Evolutionary conservation across 768 basidiomycete genomes (phyloP).

Genomic region (Hebeloma cylindrosporum): DNA sequence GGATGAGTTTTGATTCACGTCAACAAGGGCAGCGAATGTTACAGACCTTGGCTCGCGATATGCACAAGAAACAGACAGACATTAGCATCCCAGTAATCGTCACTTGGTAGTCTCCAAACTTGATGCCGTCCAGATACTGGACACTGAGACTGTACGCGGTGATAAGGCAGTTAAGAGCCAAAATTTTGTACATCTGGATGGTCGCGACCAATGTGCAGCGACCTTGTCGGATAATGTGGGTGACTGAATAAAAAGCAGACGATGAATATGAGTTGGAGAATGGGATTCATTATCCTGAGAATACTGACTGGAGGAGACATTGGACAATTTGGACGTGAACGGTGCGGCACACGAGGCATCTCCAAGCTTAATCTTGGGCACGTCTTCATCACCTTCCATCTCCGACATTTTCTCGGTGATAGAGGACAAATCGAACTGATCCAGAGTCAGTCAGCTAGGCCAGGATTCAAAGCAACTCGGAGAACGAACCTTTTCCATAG

Average conservation of each 20-base stretch:
- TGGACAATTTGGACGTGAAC: slow-evolving; percentile 97
- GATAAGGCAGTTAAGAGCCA: slow-evolving; percentile 96
- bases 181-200: slow-evolving; percentile 99
- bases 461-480: neutral
- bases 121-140: slow-evolving; percentile 97
- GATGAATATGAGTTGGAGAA: neutral
- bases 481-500: slow-evolving; percentile 79
- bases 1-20: too few species aligned
- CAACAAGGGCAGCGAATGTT: neutral
- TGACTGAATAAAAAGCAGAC: slow-evolving; percentile 58
- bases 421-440: slow-evolving; percentile 33
- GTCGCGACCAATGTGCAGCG: slow-evolving; percentile 98
- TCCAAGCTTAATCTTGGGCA: slow-evolving; percentile 98
- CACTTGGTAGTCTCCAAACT: slow-evolving; percentile 98
- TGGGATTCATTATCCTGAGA: too few species aligned
- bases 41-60: slow-evolving; percentile 91
- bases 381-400: slow-evolving; percentile 92
- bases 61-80: slow-evolving; percentile 98
- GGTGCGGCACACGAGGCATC: slow-evolving; percentile 98
- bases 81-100: slow-evolving; percentile 96
- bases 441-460: slow-evolving; percentile 6
- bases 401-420: slow-evolving; percentile 59
- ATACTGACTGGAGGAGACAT: slow-evolving; percentile 89
- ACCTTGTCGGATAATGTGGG: slow-evolving; percentile 97
- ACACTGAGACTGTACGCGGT: slow-evolving; percentile 98